Percentiles rank a stretch among this genome's conserved stretches.
Evolutionary conservation across 1,284 basidiomycete species (phyloP).

Genomic region (Puccinia horiana): DNA sequence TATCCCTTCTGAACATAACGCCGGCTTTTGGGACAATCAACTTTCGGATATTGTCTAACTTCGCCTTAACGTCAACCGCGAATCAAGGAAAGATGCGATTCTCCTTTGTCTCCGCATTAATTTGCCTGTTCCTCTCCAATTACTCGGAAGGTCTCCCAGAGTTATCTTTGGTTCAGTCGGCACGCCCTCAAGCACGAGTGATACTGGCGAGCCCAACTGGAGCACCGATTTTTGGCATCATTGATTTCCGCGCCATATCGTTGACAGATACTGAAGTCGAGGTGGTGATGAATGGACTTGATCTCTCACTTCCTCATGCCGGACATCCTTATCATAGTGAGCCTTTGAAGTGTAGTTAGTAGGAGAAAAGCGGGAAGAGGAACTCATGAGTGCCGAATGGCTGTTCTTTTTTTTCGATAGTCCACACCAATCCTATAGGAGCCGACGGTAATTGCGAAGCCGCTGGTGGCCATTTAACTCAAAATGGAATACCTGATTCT

Average conservation of each 20-base stretch:
- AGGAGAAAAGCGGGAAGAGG: not conserved
- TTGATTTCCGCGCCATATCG: slow-evolving; percentile 6
- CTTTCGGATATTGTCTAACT: not conserved
- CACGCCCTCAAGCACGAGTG: slow-evolving; percentile 11
- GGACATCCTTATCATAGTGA: slow-evolving; percentile 30
- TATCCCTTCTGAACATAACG: not conserved
- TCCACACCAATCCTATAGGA: slow-evolving; percentile 28
- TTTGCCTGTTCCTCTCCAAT: slow-evolving; percentile 1
- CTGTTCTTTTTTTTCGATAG: not conserved
- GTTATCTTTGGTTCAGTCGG: not conserved
- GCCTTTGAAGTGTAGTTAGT: not conserved
- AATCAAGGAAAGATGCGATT: not conserved
- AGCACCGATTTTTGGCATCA: not conserved
- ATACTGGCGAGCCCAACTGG: not conserved
- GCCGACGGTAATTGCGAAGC: slow-evolving; percentile 28
- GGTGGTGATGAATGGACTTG: not conserved
- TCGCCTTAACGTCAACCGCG: not conserved
- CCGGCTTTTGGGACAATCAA: too few species aligned
- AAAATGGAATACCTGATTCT: slow-evolving; percentile 14
- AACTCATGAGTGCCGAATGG: not conserved
- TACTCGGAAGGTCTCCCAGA: not conserved
- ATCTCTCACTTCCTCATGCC: not conserved
- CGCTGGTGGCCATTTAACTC: slow-evolving; percentile 17
- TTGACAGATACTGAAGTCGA: not conserved
- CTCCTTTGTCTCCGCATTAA: not conserved